These are phyloP conservation scores for Penicillium verhagenii DNA, from an alignment of 495 filamentous ascomycete species.

Conservation along the genomic window DNA sequence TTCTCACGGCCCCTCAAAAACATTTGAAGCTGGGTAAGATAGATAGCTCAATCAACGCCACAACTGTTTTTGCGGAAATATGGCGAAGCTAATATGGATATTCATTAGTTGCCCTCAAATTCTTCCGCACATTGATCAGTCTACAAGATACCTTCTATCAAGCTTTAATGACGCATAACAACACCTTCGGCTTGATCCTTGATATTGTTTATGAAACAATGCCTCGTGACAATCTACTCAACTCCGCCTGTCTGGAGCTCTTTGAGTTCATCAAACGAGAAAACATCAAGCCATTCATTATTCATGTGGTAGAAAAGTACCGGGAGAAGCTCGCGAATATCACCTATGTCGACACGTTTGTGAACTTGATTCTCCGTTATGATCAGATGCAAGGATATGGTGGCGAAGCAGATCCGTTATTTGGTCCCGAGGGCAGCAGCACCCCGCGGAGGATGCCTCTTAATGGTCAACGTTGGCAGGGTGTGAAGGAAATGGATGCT, in stretches of 20 bases:
- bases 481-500: conserved; percentile 79
- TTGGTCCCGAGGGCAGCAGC: conserved; percentile 48
- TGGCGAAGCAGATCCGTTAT: conserved; percentile 55
- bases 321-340: conserved; percentile 77
- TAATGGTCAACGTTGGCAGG: conserved; percentile 71
- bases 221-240: conserved; percentile 92
- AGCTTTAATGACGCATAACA: conserved; percentile 78
- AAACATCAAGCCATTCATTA: conserved; percentile 75
- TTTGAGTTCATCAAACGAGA: conserved; percentile 90
- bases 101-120: conserved; percentile 77
- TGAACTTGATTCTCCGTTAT: conserved; percentile 69
- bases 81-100: conserved; percentile 5
- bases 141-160: conserved; percentile 92
- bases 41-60: conserved; percentile 26
- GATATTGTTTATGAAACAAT: conserved; percentile 87
- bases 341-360: conserved; percentile 85
- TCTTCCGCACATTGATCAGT: conserved; percentile 84
- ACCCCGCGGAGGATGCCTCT: conserved; percentile 52
- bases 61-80: neutral
- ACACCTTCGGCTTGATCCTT: conserved; percentile 83
- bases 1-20: conserved; percentile 84
- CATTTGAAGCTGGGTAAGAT: conserved; percentile 84
- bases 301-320: conserved; percentile 85
- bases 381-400: conserved; percentile 77
- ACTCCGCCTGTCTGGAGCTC: conserved; percentile 93